These are phyloP conservation scores for Musa troglodytarum DNA, from an alignment of 176 grass and related monocot genomes.

Conservation along the genomic window DNA sequence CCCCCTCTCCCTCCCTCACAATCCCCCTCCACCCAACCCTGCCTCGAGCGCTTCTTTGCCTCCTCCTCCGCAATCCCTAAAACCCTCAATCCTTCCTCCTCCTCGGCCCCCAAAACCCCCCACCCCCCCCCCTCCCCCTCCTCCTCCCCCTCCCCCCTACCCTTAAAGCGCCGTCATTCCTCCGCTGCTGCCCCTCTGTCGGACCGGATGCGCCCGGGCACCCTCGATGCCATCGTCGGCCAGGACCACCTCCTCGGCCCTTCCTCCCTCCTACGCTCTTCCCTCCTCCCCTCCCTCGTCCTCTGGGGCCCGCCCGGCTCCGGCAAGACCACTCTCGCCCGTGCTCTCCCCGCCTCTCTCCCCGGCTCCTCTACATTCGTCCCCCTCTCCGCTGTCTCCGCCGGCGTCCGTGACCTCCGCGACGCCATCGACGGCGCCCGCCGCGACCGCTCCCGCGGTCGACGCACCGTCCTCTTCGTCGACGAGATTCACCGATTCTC, in stretches of 20 bases:
- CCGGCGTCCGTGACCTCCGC: slow-evolving; percentile 31
- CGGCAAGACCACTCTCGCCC: slow-evolving; percentile 41
- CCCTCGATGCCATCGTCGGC: slow-evolving; percentile 30
- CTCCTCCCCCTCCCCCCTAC: slow-evolving; percentile 1
- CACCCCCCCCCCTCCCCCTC: neutral
- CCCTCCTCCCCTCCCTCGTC: slow-evolving; percentile 27
- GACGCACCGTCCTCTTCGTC: slow-evolving; percentile 31
- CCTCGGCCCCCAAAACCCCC: neutral
- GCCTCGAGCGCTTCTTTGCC: slow-evolving; percentile 12
- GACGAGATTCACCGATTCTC: slow-evolving; percentile 49
- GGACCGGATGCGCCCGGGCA: slow-evolving; percentile 30
- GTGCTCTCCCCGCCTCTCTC: slow-evolving; percentile 25
- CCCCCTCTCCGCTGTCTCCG: slow-evolving; percentile 32
- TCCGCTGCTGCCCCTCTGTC: slow-evolving; percentile 25
- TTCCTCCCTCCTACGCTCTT: slow-evolving; percentile 20
- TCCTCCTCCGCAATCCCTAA: neutral
- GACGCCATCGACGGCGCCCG: slow-evolving; percentile 22
- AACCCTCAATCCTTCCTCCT: slow-evolving; percentile 4
- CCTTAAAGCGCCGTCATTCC: slow-evolving; percentile 14
- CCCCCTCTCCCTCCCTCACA: neutral
- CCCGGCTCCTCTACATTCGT: slow-evolving; percentile 18
- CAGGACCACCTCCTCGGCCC: slow-evolving; percentile 36
- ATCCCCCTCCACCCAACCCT: slow-evolving; percentile 11
- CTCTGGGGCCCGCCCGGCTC: slow-evolving; percentile 46
- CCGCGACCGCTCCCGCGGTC: neutral